Base-by-base conservation (phyloP, 371 early-diverging fungal genomes). In the Mucor irregularis region DNA sequence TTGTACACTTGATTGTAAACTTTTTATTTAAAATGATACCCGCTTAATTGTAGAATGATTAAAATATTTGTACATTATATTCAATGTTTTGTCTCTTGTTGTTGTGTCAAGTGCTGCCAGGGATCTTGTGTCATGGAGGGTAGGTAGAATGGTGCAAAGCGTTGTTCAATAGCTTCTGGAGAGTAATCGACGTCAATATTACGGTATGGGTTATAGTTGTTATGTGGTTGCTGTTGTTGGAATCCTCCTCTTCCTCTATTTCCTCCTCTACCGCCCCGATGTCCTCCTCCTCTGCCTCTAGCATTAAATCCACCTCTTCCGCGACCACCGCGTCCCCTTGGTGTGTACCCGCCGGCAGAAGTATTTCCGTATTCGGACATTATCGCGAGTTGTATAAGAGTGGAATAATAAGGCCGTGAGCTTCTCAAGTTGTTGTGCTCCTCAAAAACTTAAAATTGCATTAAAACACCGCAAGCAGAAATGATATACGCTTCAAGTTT, bases 41-140 rank as follows among this genome's bases (percentile, higher is more conserved):
- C 37, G 26, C 26, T 11, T 17, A n/a, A 29, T 45, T 24, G 8
- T 45, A 33, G 22, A 25, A 16, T 51, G 10, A 33, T 31, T 22
- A 30, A 21, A 49, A 17, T 30, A 49, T 22, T 48, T 22, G 19
- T 16, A n/a, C 3, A 49, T 22, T 17, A 9, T 22, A 51, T 49
- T 25, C 42, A 22, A 3, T 26, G 19, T 47, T 16, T 49, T 33
- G n/a, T n/a, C 31, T 29, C 21, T 17, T 26, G 1, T 30, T 40
- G 33, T 34, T 42, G 34, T 8, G n/a, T 11, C 21, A 64, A 56
- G 21, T 34, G 39, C 19, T 30, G 2, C 71, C 71, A 71, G 35
- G 71, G 71, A 53, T 71, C 62, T 48, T 64, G 55, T 26, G 49
- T 56, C 46, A 71, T 61, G 16, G 30, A 29, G 16, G 71, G 64